Evolutionary conservation across 768 basidiomycete genomes (phyloP).

Genomic region (Amanita polypyramis): DNA sequence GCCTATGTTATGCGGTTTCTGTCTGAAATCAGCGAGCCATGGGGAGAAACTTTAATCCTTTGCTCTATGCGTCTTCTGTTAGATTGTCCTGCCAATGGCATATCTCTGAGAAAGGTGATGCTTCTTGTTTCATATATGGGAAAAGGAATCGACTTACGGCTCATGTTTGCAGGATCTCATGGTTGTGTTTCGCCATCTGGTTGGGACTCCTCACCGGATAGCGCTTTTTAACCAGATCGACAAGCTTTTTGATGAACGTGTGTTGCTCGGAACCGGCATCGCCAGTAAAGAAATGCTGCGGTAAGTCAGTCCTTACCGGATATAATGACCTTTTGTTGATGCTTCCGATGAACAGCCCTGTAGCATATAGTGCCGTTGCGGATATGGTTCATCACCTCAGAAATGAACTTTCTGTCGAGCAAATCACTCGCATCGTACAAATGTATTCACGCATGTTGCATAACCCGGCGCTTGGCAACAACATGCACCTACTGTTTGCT

Average conservation of each 20-base stretch:
- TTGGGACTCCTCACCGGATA: constrained; percentile 66
- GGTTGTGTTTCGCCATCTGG: constrained; percentile 85
- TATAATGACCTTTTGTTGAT: constrained; percentile 5
- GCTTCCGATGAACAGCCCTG: constrained; percentile 35
- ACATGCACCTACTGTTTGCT: constrained; percentile 81
- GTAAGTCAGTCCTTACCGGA: constrained; percentile 24
- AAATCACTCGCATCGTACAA: constrained; percentile 69
- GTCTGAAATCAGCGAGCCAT: constrained; percentile 52
- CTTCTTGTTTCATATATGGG: neutral
- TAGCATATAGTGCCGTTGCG: constrained; percentile 80
- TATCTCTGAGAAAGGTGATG: constrained; percentile 67
- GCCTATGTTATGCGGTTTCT: constrained; percentile 74
- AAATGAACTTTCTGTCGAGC: constrained; percentile 63
- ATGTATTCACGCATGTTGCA: constrained; percentile 85
- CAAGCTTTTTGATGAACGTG: constrained; percentile 82
- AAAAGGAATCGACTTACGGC: neutral
- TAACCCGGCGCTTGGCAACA: constrained; percentile 70
- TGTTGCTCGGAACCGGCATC: constrained; percentile 77
- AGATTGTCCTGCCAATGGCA: constrained; percentile 84
- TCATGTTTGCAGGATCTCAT: constrained; percentile 61
- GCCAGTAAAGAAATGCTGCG: constrained; percentile 80
- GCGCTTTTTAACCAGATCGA: constrained; percentile 78
- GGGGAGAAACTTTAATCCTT: constrained; percentile 73
- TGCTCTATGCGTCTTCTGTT: constrained; percentile 81
- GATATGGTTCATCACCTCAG: constrained; percentile 92